These are phyloP conservation scores for Capsicum pubescens DNA, from an alignment of 257 asterid genomes.

Conservation along the genomic window DNA sequence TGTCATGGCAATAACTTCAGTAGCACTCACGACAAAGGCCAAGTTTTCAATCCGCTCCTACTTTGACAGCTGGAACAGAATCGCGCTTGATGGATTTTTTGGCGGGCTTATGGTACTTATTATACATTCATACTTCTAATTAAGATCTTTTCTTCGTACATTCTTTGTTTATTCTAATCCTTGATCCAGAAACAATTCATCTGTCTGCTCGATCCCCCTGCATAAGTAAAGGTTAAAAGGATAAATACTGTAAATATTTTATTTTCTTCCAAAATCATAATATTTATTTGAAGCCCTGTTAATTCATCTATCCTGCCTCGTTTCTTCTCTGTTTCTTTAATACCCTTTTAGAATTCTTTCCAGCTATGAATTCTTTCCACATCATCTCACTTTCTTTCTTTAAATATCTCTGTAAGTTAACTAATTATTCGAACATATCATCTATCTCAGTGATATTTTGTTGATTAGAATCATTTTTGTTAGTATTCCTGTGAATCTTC, in stretches of 20 bases:
- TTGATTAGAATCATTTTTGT: neutral
- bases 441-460: neutral
- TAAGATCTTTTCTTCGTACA: slow-evolving; percentile 14
- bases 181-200: neutral
- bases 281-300: neutral
- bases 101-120: slow-evolving; percentile 84
- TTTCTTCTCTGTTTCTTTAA: neutral
- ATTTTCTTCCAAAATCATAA: neutral
- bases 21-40: slow-evolving; percentile 87
- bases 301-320: neutral
- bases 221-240: neutral
- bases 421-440: neutral
- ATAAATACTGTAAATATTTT: neutral
- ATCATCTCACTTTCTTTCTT: neutral
- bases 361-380: neutral
- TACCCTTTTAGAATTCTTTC: neutral
- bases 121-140: slow-evolving; percentile 11
- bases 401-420: neutral
- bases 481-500: neutral
- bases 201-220: neutral
- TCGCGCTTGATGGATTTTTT: slow-evolving; percentile 76
- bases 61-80: slow-evolving; percentile 85
- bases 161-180: slow-evolving; percentile 24
- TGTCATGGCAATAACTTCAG: slow-evolving; percentile 85
- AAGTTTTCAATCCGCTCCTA: slow-evolving; percentile 73